Conservation (phyloP, 1,139 yeast genomes). For the Nakaseomyces delphensis region DNA sequence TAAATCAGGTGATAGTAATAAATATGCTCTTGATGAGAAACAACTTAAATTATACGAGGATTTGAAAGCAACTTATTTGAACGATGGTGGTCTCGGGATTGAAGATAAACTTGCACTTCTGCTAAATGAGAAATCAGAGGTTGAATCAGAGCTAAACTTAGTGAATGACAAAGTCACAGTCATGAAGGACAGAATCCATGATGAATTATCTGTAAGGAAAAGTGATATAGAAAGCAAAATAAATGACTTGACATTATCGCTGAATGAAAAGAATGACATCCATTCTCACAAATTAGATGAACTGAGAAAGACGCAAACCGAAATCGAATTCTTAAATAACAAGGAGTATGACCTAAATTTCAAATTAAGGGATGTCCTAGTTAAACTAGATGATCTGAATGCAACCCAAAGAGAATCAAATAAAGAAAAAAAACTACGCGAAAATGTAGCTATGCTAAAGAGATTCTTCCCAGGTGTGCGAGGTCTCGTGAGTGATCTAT, state of each 20-base stretch:
- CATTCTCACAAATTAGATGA: conserved; percentile 37
- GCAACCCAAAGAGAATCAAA: conserved; percentile 71
- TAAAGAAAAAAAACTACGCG: conserved; percentile 59
- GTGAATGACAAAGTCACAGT: conserved; percentile 36
- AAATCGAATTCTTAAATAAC: conserved; percentile 32
- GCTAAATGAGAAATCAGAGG: conserved; percentile 39
- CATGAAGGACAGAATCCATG: conserved; percentile 35
- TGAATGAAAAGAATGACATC: conserved; percentile 40
- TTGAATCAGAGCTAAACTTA: conserved; percentile 36
- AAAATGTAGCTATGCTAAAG: conserved; percentile 59
- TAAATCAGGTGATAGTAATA: conserved; percentile 25
- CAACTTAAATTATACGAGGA: conserved; percentile 53
- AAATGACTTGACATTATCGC: conserved; percentile 33
- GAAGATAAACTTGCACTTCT: conserved; percentile 44
- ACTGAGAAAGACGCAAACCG: conserved; percentile 27
- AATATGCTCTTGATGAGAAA: conserved; percentile 39
- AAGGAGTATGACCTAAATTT: conserved; percentile 45
- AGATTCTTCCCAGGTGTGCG: conserved; percentile 72
- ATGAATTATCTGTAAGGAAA: conserved; percentile 32
- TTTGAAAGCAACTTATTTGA: conserved; percentile 50
- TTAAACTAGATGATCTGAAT: conserved; percentile 59
- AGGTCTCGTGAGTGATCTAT: conserved; percentile 72
- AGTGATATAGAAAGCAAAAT: conserved; percentile 38
- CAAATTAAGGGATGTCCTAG: conserved; percentile 53
- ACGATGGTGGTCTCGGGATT: conserved; percentile 49